These are phyloP conservation scores for Exophiala mesophila DNA, from an alignment of 2,329 filamentous ascomycete genomes.

Conservation along the genomic window DNA sequence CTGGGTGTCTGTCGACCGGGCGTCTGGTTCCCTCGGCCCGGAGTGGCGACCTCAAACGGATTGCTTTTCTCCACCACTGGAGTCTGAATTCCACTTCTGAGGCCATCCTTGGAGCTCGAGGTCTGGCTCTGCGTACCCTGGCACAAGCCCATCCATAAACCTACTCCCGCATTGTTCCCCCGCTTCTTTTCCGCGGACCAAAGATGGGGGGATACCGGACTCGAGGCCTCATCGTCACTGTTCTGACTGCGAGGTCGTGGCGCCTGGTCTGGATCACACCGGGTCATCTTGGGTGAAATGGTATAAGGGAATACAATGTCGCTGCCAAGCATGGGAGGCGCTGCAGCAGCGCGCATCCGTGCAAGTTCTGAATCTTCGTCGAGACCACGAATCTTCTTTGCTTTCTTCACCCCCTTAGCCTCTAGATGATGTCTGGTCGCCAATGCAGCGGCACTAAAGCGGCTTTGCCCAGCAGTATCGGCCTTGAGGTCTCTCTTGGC, in stretches of 20 bases:
- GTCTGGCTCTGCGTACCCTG: constrained; percentile 26
- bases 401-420: constrained; percentile 14
- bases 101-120: constrained; percentile 21
- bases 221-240: constrained; percentile 48
- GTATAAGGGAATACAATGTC: constrained; percentile 79
- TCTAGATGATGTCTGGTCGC: constrained; percentile 26
- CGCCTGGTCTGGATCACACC: constrained; percentile 71
- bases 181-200: constrained; percentile 28
- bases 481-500: constrained; percentile 39
- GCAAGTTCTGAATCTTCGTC: constrained; percentile 36
- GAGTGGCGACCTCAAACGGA: constrained; percentile 20
- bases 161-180: constrained; percentile 13
- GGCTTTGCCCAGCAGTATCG: constrained; percentile 31
- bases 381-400: constrained; percentile 17
- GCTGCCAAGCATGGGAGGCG: constrained; percentile 80
- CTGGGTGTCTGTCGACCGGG: constrained; percentile 30
- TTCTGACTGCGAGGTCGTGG: constrained; percentile 49
- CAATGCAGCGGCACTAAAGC: constrained; percentile 32
- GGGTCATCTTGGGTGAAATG: constrained; percentile 74
- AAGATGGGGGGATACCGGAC: constrained; percentile 37
- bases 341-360: constrained; percentile 55
- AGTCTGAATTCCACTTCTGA: constrained; percentile 34
- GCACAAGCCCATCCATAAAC: constrained; percentile 31
- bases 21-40: constrained; percentile 25
- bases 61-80: constrained; percentile 35